Base-by-base conservation (phyloP, 352 stramenopile species). In the Pythium monospermum region DNA sequence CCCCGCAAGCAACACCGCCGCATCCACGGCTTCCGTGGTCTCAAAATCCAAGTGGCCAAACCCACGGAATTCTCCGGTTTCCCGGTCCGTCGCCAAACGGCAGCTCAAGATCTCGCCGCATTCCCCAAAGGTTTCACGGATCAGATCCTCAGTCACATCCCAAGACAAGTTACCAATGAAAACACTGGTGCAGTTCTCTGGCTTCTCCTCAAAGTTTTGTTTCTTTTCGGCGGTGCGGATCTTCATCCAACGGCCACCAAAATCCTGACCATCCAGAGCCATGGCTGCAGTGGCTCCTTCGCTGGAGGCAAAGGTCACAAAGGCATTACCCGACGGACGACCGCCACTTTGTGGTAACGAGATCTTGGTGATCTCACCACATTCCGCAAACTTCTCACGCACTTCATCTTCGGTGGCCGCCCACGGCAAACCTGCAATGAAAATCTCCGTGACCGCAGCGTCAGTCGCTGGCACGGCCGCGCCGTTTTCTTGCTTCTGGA, bases 161-260 rank as follows among this genome's bases (percentile, higher is more conserved):
- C 91, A 99, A 23, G 91, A 83, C 15, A 99, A 73, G 73, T 99
- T 99, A 27, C 96, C 97, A 37, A 99, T 88, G 71, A 99, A 99
- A 16, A 99, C 76, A 31, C 94, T 98, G 0, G 83, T 88, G 71
- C 94, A 98, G 39, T 87, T 89, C 54, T 98, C 91, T 22, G 94
- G 83, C 73, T 98, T 98, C 58, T 96, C 67, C 37, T 91, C 83
- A 31, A 85, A 73, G 67, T 85, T 78, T 53, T 89, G 85, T 57
- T 88, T 93, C 66, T 86, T 83, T 59, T 87, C 80, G 11, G 77
- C 73, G n/a, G 79, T 85, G 37, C 78, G 74, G 64, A 99, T 97
- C 64, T 96, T 97, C 66, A 99, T 86, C 94, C 94, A 99, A 18
- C 93, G 84, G 1, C 76, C 79, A 49, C 92, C 83, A 57, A 98